Conservation (phyloP, 116 monocot species). For the Posidonia oceanica region DNA sequence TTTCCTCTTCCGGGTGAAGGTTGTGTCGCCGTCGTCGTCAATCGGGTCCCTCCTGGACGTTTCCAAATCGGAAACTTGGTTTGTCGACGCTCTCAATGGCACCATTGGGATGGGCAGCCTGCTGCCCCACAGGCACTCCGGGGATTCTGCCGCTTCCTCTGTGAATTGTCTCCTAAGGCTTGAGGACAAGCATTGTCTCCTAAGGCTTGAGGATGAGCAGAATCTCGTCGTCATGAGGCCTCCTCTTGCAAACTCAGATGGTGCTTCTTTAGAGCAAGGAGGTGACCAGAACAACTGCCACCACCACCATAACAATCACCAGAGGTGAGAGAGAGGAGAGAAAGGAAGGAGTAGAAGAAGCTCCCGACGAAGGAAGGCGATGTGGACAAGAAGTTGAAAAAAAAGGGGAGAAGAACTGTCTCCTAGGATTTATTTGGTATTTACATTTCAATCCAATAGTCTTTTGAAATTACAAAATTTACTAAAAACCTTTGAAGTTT, state of each 20-base stretch:
- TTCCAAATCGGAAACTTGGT: conserved; percentile 43
- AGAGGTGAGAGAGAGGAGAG: too few relatives aligned
- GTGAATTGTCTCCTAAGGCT: conserved; percentile 26
- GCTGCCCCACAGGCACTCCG: conserved; percentile 41
- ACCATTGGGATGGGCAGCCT: neutral
- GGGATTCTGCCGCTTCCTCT: conserved; percentile 23
- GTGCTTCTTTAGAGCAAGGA: neutral
- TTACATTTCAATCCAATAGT: too few relatives aligned
- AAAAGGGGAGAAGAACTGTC: too few relatives aligned
- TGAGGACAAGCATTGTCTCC: conserved; percentile 26
- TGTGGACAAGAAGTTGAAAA: too few relatives aligned
- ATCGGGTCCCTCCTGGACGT: conserved; percentile 55
- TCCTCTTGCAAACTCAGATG: neutral
- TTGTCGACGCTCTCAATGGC: too few relatives aligned
- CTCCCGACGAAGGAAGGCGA: too few relatives aligned
- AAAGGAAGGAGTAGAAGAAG: too few relatives aligned
- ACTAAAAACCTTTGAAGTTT: too few relatives aligned
- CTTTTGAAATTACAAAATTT: too few relatives aligned
- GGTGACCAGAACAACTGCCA: neutral
- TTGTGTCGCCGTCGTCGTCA: too few relatives aligned
- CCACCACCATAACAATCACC: neutral
- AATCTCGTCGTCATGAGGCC: neutral
- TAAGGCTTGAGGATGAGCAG: conserved; percentile 46
- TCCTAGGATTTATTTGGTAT: too few relatives aligned
- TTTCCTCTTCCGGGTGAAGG: conserved; percentile 63